Base-by-base conservation (phyloP, 1,139 yeast genomes). In the Tardiomyces depauwii region DNA sequence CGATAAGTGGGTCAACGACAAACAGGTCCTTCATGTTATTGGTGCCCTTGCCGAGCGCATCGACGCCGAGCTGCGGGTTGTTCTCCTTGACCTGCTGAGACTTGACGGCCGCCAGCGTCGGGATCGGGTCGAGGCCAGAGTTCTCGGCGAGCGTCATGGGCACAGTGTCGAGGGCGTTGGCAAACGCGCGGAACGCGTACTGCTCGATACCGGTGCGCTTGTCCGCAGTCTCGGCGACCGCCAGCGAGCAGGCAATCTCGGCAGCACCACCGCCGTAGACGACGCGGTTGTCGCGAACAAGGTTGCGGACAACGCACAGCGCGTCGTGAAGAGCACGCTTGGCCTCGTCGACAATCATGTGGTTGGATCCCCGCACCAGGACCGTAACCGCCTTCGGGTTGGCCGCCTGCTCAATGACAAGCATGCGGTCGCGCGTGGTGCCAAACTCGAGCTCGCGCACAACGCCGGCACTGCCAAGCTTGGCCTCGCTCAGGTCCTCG, bases 191-290 rank as follows among this genome's bases (percentile, higher is more conserved):
- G 78, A 91, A 88, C 1, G 97, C 97, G 64, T 91, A 91, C 70
- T 91, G 99, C 61, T 89, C 97, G 55, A 91, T 89, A 49, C 97
- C 97, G 59, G 80, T 81, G 66, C 86, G 94, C 61, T 78, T 80
- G 64, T 89, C 96, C 39, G 97, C 97, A 53, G 85, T 95, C 45
- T 82, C 87, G 47, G 89, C 76, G 18, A 93, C 96, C 11, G 95
- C 94, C 55, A 91, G 69, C 14, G 97, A 88, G 70, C 95, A 84
- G 1, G 96, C 74, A 47, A 91, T 79, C 68, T 93, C 99, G 23
- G 97, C 93, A 18, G 98, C 96, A 57, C 98, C 99, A 56, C 98
- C 98, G 53, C 98, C 98, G 61, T 93, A 93, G 14, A 93, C 97
- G 43, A 93, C 87, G 66, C 96, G 77, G 63, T 80, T 82, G 63